A percentile compares a stretch with the other conserved stretches of the same genome.
phyloP scores from a whole-genome alignment of 768 basidiomycete genomes.

The Boletus rufocinnamomeus region DNA sequence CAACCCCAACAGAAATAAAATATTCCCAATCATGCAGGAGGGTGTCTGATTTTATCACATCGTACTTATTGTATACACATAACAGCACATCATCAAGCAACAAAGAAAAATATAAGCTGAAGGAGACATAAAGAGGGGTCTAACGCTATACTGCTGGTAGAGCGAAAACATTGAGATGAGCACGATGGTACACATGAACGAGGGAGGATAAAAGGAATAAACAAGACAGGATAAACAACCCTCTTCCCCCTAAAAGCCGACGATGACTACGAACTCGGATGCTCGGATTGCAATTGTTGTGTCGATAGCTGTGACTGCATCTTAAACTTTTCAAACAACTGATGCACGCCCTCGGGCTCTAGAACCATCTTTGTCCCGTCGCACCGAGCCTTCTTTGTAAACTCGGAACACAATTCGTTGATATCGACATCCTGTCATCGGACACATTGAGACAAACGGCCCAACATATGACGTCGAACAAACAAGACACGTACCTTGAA shows the following conservation, averaged over 20 bases:
- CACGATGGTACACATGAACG: conserved; percentile 21
- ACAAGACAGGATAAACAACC: conserved; percentile 11
- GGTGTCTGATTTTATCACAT: background rate
- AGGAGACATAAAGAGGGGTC: background rate
- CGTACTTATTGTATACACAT: background rate
- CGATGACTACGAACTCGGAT: conserved; percentile 14
- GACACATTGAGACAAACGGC: conserved; percentile 1
- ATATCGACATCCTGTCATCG: conserved; percentile 67
- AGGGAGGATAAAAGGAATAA: conserved; percentile 22
- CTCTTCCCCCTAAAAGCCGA: too few relatives aligned
- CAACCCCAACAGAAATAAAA: background rate
- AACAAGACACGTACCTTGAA: conserved; percentile 60
- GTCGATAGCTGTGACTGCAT: conserved; percentile 13
- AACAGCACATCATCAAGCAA: too few relatives aligned
- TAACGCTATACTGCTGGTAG: background rate
- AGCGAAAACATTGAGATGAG: conserved; percentile 2
- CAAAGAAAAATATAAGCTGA: background rate
- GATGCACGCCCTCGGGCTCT: conserved; percentile 48
- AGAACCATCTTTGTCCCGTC: conserved; percentile 84
- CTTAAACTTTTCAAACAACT: conserved; percentile 45
- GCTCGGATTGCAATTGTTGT: conserved; percentile 15
- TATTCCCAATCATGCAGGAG: background rate
- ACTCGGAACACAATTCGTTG: conserved; percentile 76
- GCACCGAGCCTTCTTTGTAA: conserved; percentile 79
- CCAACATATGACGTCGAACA: background rate